phyloP scores from a whole-genome alignment of 139 green algal species.

The Monoraphidium neglectum region DNA sequence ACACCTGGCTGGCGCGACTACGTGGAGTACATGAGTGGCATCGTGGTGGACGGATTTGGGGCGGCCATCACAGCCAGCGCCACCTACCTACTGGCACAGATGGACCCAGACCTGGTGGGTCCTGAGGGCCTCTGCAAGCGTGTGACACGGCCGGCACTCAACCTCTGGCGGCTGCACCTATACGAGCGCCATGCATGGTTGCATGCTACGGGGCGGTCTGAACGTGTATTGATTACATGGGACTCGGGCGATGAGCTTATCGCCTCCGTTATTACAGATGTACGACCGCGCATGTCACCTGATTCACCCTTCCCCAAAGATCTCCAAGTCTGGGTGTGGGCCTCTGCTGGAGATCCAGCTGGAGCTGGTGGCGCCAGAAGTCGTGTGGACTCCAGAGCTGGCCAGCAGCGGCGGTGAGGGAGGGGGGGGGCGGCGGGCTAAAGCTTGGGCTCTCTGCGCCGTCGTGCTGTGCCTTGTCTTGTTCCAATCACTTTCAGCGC shows the following conservation, averaged over 20 bases:
- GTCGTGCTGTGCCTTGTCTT: too few species aligned
- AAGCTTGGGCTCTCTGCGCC: too few species aligned
- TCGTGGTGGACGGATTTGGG: conserved; percentile 83
- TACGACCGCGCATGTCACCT: too few species aligned
- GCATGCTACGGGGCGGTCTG: too few species aligned
- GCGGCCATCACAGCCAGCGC: conserved; percentile 68
- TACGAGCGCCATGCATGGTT: too few species aligned
- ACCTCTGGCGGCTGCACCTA: too few species aligned
- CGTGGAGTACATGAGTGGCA: conserved; percentile 80
- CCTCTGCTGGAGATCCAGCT: conserved; percentile 87
- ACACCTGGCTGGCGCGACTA: conserved; percentile 76
- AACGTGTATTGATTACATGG: too few species aligned
- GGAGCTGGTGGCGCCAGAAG: conserved; percentile 74
- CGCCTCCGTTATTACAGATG: too few species aligned
- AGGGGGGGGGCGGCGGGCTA: too few species aligned
- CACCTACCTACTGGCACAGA: conserved; percentile 56
- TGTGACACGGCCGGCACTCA: not conserved
- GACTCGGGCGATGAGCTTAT: too few species aligned
- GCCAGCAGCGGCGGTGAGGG: conserved; percentile 31
- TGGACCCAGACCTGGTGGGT: conserved; percentile 69
- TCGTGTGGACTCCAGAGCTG: conserved; percentile 85
- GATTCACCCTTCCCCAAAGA: too few species aligned
- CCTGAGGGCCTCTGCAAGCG: not conserved
- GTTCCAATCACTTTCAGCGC: too few species aligned
- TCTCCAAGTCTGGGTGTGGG: not conserved